A percentile compares a stretch with the other conserved stretches of the same genome.
These are phyloP conservation scores for Phaseolus coccineus DNA, from an alignment of 331 rosid species.

Conservation along the genomic window DNA sequence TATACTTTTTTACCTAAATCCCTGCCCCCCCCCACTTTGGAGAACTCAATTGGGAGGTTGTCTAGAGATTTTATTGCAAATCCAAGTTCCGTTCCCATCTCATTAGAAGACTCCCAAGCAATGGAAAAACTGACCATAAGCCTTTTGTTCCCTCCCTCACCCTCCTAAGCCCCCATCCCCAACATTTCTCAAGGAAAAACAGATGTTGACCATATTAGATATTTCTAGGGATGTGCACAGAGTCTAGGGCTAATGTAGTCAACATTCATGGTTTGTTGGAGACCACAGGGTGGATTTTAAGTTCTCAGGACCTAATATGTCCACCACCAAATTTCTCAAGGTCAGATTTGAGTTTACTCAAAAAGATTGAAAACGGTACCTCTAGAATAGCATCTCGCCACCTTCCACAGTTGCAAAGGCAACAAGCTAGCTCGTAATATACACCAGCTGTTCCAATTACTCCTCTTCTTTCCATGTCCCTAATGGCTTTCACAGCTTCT, in stretches of 20 bases:
- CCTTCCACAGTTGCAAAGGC: conserved; percentile 86
- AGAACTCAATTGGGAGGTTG: neutral
- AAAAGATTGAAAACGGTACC: conserved; percentile 52
- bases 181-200: neutral
- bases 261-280: conserved; percentile 15
- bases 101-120: neutral
- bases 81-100: neutral
- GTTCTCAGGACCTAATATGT: neutral
- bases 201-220: neutral
- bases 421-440: conserved; percentile 90
- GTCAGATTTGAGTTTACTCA: conserved; percentile 8
- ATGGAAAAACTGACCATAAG: neutral
- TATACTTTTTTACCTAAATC: neutral
- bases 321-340: neutral
- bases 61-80: neutral
- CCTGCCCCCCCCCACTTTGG: neutral
- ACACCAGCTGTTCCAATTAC: conserved; percentile 75
- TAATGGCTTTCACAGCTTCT: conserved; percentile 81
- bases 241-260: neutral
- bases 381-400: conserved; percentile 86
- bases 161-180: neutral
- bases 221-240: conserved; percentile 1
- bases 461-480: conserved; percentile 90
- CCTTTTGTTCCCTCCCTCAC: neutral
- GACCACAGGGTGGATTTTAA: neutral